Conservation (phyloP, 1,284 basidiomycete species). For the Sanghuangporus weigelae region DNA sequence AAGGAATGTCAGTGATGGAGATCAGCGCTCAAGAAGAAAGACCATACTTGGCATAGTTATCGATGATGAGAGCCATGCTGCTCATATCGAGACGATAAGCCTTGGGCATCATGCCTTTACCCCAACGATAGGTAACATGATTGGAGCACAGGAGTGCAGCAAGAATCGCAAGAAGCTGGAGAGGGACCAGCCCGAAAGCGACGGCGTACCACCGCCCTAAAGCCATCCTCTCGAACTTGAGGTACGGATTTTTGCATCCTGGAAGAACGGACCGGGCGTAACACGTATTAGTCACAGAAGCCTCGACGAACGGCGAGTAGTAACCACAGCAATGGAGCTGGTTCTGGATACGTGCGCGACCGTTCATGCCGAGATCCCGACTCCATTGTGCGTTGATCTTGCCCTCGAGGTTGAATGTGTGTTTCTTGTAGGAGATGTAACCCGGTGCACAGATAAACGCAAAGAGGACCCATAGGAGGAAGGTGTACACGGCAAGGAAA, state of each 20-base stretch:
- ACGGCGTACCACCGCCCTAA: conserved; percentile 52
- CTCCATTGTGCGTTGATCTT: conserved; percentile 72
- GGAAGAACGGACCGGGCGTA: conserved; percentile 57
- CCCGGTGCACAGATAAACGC: conserved; percentile 62
- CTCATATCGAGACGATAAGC: conserved; percentile 59
- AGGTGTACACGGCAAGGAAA: conserved; percentile 54
- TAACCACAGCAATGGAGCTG: conserved; percentile 66
- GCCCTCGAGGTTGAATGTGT: conserved; percentile 66
- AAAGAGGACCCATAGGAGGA: conserved; percentile 55
- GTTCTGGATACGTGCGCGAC: conserved; percentile 58
- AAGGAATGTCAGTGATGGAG: conserved; percentile 22
- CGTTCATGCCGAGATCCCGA: conserved; percentile 43
- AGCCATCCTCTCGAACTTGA: conserved; percentile 47
- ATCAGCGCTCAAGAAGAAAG: not conserved
- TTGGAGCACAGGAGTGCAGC: conserved; percentile 58
- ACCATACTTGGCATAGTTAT: conserved; percentile 59
- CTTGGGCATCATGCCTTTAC: conserved; percentile 74
- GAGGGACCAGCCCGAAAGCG: conserved; percentile 51
- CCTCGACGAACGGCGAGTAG: conserved; percentile 64
- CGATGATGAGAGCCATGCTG: conserved; percentile 69
- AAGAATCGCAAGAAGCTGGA: conserved; percentile 52
- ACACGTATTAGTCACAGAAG: conserved; percentile 57
- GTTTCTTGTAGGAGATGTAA: conserved; percentile 63
- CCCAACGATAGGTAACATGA: conserved; percentile 72
- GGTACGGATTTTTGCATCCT: conserved; percentile 57